phyloP scores from a whole-genome alignment of 805 yeast genomes.

The Lachancea fermentati region DNA sequence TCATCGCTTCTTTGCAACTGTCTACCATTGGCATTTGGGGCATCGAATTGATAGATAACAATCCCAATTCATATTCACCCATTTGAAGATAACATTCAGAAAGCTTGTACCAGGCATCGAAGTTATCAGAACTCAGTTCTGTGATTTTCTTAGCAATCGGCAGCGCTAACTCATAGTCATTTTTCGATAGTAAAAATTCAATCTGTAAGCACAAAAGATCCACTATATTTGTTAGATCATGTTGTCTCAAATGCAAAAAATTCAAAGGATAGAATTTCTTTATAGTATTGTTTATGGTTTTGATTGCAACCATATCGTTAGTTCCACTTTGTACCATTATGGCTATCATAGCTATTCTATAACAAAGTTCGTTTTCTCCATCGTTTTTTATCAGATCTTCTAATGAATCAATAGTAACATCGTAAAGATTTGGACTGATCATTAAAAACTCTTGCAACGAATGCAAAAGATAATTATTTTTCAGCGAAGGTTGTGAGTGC shows the following conservation, averaged over 20 bases:
- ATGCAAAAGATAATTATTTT: conserved; percentile 51
- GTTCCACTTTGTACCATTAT: conserved; percentile 20
- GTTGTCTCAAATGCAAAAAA: conserved; percentile 11
- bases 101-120: conserved; percentile 28
- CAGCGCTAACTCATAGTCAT: conserved; percentile 25
- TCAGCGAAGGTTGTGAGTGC: conserved; percentile 29
- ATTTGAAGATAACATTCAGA: conserved; percentile 25
- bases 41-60: conserved; percentile 30
- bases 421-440: conserved; percentile 18
- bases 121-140: conserved; percentile 27
- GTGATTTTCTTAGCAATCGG: conserved; percentile 23
- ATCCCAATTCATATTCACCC: conserved; percentile 21
- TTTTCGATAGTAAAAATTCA: conserved; percentile 20
- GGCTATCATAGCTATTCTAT: conserved; percentile 22
- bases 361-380: conserved; percentile 18
- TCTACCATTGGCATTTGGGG: conserved; percentile 26
- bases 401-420: conserved; percentile 18
- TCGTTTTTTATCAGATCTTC: conserved; percentile 16
- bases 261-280: conserved; percentile 16
- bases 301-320: conserved; percentile 21
- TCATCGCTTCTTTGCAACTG: conserved; percentile 18
- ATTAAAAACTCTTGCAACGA: conserved; percentile 33
- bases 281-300: conserved; percentile 17
- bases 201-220: conserved; percentile 26
- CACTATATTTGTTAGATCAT: conserved; percentile 22